These are phyloP conservation scores for Aphelidium insulamus DNA, from an alignment of 371 early-diverging fungal species.

Conservation along the genomic window DNA sequence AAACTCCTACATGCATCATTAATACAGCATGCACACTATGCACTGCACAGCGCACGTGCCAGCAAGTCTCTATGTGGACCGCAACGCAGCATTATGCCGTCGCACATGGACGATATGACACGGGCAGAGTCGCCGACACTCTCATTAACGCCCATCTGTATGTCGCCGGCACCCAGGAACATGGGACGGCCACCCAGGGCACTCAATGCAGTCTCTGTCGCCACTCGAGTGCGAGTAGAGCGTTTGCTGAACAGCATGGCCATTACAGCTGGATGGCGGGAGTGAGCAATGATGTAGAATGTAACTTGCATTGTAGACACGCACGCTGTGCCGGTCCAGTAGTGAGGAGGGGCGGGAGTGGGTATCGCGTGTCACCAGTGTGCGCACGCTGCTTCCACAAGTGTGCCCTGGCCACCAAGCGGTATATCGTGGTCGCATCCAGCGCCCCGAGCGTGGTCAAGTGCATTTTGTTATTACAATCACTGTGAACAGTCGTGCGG, in stretches of 20 bases:
- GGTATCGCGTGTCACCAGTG: no score
- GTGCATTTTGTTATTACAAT: no score
- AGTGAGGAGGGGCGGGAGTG: no score
- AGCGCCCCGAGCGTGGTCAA: no score
- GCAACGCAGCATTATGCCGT: conserved; percentile 79
- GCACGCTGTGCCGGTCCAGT: no score
- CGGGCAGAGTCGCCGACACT: conserved; percentile 62
- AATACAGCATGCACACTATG: neutral
- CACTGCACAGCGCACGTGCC: no score
- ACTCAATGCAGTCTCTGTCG: conserved; percentile 72
- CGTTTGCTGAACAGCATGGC: conserved; percentile 81
- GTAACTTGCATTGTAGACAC: no score
- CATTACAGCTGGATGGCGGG: conserved; percentile 15
- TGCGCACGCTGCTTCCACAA: no score
- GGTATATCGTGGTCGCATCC: no score
- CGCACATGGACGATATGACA: conserved; percentile 81
- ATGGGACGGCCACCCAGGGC: conserved; percentile 80
- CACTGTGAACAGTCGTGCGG: no score
- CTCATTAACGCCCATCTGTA: conserved; percentile 85
- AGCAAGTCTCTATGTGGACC: conserved; percentile 71
- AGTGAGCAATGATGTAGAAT: no score
- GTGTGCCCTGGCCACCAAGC: no score
- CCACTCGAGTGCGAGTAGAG: conserved; percentile 84
- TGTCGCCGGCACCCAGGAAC: conserved; percentile 78
- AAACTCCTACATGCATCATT: conserved; percentile 13